Percentiles rank a stretch among this genome's conserved stretches.
Evolutionary conservation across 2,329 filamentous ascomycete genomes (phyloP).

Genomic region (Aspergillus quadricinctus): DNA sequence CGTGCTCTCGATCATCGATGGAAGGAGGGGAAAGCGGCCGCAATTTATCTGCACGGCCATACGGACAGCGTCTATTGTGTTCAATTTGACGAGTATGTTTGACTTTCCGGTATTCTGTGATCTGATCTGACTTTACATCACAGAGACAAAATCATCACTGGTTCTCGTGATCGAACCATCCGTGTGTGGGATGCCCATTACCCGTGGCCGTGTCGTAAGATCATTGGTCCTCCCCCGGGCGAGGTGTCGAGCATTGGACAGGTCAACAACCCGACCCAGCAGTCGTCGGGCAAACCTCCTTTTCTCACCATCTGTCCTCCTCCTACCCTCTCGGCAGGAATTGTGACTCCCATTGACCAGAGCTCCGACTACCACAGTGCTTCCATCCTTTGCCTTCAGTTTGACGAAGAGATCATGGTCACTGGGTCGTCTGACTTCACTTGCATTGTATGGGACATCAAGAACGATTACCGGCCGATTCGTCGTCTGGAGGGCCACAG

Average conservation of each 20-base stretch:
- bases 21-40: slow-evolving; percentile 71
- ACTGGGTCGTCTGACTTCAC: slow-evolving; percentile 90
- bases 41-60: slow-evolving; percentile 89
- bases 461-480: slow-evolving; percentile 72
- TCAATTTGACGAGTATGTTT: slow-evolving; percentile 86
- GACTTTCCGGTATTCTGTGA: not conserved
- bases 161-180: slow-evolving; percentile 91
- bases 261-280: slow-evolving; percentile 47
- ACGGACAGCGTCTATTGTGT: slow-evolving; percentile 96
- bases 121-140: slow-evolving; percentile 30
- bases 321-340: slow-evolving; percentile 53
- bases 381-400: slow-evolving; percentile 92
- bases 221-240: slow-evolving; percentile 74
- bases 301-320: slow-evolving; percentile 47
- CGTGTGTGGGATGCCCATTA: slow-evolving; percentile 94
- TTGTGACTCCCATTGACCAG: slow-evolving; percentile 34
- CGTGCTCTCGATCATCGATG: slow-evolving; percentile 73
- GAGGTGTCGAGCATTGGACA: slow-evolving; percentile 27
- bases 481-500: slow-evolving; percentile 72
- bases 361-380: slow-evolving; percentile 69
- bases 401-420: slow-evolving; percentile 86
- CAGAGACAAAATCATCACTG: slow-evolving; percentile 91
- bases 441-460: slow-evolving; percentile 87
- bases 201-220: slow-evolving; percentile 69
- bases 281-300: slow-evolving; percentile 37